Conservation (phyloP, 805 yeast species). For the Schwanniomyces pseudopolymorphus region DNA sequence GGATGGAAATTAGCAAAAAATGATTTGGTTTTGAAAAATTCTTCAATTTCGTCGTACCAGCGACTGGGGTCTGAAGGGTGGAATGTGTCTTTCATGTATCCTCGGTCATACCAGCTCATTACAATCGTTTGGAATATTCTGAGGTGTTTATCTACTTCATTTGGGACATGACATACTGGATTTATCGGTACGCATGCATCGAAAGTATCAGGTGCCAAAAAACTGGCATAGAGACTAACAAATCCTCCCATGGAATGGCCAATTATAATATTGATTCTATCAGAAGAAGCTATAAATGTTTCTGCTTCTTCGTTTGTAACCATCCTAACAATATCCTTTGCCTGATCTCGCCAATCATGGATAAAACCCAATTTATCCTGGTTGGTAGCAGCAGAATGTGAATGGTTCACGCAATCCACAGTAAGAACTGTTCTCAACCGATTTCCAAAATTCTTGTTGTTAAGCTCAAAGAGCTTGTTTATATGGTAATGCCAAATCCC, state of each 20-base stretch:
- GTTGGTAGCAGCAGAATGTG: constrained; percentile 10
- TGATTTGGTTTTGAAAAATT: constrained; percentile 11
- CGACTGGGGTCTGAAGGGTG: constrained; percentile 5
- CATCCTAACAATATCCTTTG: constrained; percentile 8
- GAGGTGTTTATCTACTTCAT: not conserved
- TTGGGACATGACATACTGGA: constrained; percentile 7
- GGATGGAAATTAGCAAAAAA: constrained; percentile 13
- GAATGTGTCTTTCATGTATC: constrained; percentile 8
- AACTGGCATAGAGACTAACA: constrained; percentile 3
- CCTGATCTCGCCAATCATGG: constrained; percentile 11
- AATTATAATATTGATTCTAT: constrained; percentile 8
- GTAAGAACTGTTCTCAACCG: constrained; percentile 20
- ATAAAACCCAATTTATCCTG: constrained; percentile 7
- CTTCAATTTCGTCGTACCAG: constrained; percentile 11
- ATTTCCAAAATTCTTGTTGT: not conserved
- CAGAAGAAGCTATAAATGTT: not conserved
- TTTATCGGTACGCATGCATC: constrained; percentile 9
- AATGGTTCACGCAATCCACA: constrained; percentile 12
- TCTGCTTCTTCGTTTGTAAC: constrained; percentile 4
- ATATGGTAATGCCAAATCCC: constrained; percentile 15
- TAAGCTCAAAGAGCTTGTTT: constrained; percentile 7
- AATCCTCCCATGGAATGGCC: constrained; percentile 18
- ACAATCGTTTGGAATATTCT: not conserved
- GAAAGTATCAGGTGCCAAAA: constrained; percentile 7
- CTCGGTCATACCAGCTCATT: constrained; percentile 9